A percentile compares a stretch with the other conserved stretches of the same genome.
phyloP scores from a whole-genome alignment of 192 early-diverging fungal species.

The Ambispora gerdemannii region DNA sequence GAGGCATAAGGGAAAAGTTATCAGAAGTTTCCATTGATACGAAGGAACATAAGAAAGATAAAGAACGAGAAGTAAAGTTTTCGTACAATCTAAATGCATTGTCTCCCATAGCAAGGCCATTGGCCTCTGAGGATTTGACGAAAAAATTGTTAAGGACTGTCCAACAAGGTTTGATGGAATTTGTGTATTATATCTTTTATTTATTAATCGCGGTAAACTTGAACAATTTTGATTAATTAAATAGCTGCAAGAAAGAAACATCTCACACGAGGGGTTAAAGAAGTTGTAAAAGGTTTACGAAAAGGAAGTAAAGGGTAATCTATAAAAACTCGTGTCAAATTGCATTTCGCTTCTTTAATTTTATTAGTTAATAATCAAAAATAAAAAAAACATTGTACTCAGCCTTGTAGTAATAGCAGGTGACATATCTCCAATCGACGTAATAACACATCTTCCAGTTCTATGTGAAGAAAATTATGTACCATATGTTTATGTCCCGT shows the following conservation, averaged over 20 bases:
- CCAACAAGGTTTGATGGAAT: slow-evolving; percentile 93
- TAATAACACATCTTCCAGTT: slow-evolving; percentile 95
- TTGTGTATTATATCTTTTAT: too few relatives aligned
- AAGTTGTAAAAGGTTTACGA: slow-evolving; percentile 93
- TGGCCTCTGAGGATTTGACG: slow-evolving; percentile 78
- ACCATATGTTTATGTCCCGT: slow-evolving; percentile 94
- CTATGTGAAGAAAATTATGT: slow-evolving; percentile 95
- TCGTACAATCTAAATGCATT: slow-evolving; percentile 53
- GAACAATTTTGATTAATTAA: neutral
- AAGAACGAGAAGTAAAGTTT: slow-evolving; percentile 49
- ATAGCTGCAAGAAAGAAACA: slow-evolving; percentile 82
- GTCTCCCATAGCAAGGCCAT: slow-evolving; percentile 73
- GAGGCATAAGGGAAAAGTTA: slow-evolving; percentile 34
- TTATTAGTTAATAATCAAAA: neutral
- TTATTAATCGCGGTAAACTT: too few relatives aligned
- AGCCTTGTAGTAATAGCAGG: slow-evolving; percentile 92
- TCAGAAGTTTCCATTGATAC: slow-evolving; percentile 35
- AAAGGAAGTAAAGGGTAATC: slow-evolving; percentile 86
- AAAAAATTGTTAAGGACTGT: slow-evolving; percentile 87
- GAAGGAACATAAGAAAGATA: slow-evolving; percentile 34
- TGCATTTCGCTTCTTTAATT: neutral
- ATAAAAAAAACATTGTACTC: too few relatives aligned
- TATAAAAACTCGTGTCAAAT: neutral
- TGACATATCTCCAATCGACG: slow-evolving; percentile 95
- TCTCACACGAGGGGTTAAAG: slow-evolving; percentile 94